Evolutionary conservation across 1,284 basidiomycete species (phyloP), one percentile per base, ranked within the genome.

Genomic region (Sutorius eximius): DNA sequence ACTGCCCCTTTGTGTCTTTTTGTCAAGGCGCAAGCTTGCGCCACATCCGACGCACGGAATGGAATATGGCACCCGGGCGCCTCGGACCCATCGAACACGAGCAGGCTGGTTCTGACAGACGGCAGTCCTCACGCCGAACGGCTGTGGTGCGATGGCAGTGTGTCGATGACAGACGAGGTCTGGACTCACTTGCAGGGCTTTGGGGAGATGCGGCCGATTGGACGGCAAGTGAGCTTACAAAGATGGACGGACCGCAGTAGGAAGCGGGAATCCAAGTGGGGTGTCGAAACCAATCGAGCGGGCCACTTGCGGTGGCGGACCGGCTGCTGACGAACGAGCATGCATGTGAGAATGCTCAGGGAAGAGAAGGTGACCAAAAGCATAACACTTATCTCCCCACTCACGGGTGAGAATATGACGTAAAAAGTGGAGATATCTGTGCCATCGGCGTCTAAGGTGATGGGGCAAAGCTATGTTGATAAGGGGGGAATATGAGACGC

Each of bases 361-460:
- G 47, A 51, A 42, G 34, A 30, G 41, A 41, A 48, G 27, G 3
- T 27, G 52, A 22, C 29, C 43, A 27, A 44, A 47, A 27, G 27
- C 38, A 45, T 29, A 42, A 48, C 46, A 64, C 37, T 38, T 37
- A 45, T 64, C 56, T 53, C 43, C 41, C 46, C 51, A 45, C 53
- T 55, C 46, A 37, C 34, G 33, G 36, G 50, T 57, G 62, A 46
- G 63, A 65, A 51, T 41, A 24, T 63, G 41, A 67, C 62, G 62
- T 64, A 63, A 64, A 13, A 13, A 24, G 29, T 27, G 48, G 10
- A 30, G 30, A 41, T 40, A 44, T 42, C 29, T 51, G 37, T 22
- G 24, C 30, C 30, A 32, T n/a, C 11, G 11, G 32, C 16, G 22
- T 20, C 43, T 42, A 38, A 40, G 24, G 24, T 27, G 41, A 32